Evolutionary conservation across 2,329 filamentous ascomycete genomes (phyloP).

Genomic region (Bipolaris bicolor): DNA sequence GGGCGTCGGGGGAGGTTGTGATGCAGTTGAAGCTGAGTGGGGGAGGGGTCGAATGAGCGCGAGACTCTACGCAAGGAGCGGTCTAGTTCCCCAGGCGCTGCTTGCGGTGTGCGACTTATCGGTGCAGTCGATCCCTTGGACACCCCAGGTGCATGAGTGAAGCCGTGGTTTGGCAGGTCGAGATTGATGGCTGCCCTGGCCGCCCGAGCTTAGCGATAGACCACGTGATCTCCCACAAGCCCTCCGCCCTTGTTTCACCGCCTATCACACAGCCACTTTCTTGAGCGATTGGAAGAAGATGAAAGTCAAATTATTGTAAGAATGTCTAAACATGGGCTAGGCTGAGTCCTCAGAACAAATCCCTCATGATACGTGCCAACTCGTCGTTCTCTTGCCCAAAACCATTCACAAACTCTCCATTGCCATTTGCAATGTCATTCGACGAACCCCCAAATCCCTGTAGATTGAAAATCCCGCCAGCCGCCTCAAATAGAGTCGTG

Average conservation of each 20-base stretch:
- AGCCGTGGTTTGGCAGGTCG: conserved; percentile 21
- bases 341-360: conserved; percentile 57
- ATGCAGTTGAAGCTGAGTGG: conserved; percentile 17
- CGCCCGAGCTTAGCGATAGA: conserved; percentile 22
- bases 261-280: neutral
- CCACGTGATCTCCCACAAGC: conserved; percentile 23
- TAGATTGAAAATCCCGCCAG: conserved; percentile 56
- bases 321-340: neutral
- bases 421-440: conserved; percentile 43
- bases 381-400: conserved; percentile 66
- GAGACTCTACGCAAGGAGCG: conserved; percentile 10
- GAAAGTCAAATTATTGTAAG: neutral
- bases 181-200: conserved; percentile 22
- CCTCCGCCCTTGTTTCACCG: neutral
- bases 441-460: conserved; percentile 38
- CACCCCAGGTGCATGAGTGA: conserved; percentile 12
- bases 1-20: conserved; percentile 17
- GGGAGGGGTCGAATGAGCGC: conserved; percentile 24
- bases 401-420: conserved; percentile 52
- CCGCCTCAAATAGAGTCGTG: conserved; percentile 68
- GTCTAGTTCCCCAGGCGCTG: neutral
- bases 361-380: conserved; percentile 63
- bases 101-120: conserved; percentile 1
- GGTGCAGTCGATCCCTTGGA: conserved; percentile 4
- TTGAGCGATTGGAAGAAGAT: neutral